phyloP scores from a whole-genome alignment of 371 early-diverging fungal species.

The Dentiscutata heterogama region DNA sequence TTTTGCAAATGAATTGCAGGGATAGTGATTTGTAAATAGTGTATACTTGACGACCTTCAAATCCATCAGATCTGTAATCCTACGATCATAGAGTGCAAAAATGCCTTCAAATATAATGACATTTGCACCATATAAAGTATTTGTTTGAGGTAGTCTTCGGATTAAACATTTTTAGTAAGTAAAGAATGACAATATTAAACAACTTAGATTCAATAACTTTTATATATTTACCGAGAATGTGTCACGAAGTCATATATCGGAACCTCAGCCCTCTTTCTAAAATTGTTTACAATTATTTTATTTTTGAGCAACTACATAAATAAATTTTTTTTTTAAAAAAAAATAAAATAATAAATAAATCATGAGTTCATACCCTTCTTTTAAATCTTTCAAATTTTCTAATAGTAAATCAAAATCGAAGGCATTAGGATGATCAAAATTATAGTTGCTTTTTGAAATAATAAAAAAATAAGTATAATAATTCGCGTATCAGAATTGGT shows the following conservation, averaged over 20 bases:
- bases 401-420: conserved; percentile 83
- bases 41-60: conserved; percentile 67
- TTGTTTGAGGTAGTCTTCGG: conserved; percentile 22
- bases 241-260: conserved; percentile 76
- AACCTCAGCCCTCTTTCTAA: conserved; percentile 64
- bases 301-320: not conserved
- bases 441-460: conserved; percentile 44
- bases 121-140: conserved; percentile 88
- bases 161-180: no score
- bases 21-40: no score
- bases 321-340: not conserved
- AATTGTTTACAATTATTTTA: not conserved
- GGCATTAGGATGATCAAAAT: conserved; percentile 89
- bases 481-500: not conserved
- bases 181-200: not conserved
- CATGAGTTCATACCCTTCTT: conserved; percentile 66
- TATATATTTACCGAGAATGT: conserved; percentile 58
- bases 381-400: conserved; percentile 77
- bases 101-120: conserved; percentile 96
- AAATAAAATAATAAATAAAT: not conserved
- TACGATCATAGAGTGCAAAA: conserved; percentile 87
- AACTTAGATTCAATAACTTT: not conserved
- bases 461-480: conserved; percentile 8
- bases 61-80: conserved; percentile 87
- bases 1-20: no score